Evolutionary conservation across 108 stramenopile genomes (phyloP).

Genomic region (Nitzschia sp.): DNA sequence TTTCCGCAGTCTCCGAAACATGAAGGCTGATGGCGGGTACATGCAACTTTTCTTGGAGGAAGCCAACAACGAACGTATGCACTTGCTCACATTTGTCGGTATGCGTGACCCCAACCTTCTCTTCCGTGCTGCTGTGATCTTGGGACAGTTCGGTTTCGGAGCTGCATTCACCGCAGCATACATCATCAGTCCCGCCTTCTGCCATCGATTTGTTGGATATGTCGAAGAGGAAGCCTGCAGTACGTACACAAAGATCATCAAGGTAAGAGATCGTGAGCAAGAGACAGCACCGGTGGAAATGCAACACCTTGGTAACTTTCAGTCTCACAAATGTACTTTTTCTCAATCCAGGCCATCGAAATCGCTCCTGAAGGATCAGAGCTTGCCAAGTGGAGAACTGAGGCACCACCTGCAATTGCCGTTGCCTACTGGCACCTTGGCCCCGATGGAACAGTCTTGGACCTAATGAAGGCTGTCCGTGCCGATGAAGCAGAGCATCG

Average conservation of each 20-base stretch:
- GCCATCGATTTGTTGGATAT: slow-evolving; percentile 97
- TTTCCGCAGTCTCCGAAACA: slow-evolving; percentile 83
- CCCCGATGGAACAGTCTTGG: slow-evolving; percentile 84
- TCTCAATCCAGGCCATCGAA: slow-evolving; percentile 59
- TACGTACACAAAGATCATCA: slow-evolving; percentile 90
- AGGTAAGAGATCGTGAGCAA: too few species aligned
- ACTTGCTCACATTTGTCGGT: slow-evolving; percentile 86
- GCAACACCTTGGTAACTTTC: not conserved
- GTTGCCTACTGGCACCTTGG: slow-evolving; percentile 83
- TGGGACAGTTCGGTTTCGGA: slow-evolving; percentile 80
- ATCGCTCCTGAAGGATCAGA: slow-evolving; percentile 77
- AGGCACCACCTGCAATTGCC: slow-evolving; percentile 74
- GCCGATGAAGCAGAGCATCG: slow-evolving; percentile 94
- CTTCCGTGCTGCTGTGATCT: slow-evolving; percentile 69
- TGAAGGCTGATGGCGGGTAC: slow-evolving; percentile 92
- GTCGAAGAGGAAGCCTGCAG: slow-evolving; percentile 90
- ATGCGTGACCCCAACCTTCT: slow-evolving; percentile 75
- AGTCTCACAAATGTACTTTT: not conserved
- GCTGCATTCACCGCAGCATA: slow-evolving; percentile 80
- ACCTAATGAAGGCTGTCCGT: slow-evolving; percentile 89
- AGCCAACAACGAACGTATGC: slow-evolving; percentile 98
- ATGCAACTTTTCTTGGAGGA: slow-evolving; percentile 95
- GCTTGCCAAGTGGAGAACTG: slow-evolving; percentile 69
- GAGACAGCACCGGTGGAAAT: not conserved
- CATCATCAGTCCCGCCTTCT: slow-evolving; percentile 84